Conservation (phyloP, 2,329 filamentous ascomycete species). For the Aspergillus sp. region DNA sequence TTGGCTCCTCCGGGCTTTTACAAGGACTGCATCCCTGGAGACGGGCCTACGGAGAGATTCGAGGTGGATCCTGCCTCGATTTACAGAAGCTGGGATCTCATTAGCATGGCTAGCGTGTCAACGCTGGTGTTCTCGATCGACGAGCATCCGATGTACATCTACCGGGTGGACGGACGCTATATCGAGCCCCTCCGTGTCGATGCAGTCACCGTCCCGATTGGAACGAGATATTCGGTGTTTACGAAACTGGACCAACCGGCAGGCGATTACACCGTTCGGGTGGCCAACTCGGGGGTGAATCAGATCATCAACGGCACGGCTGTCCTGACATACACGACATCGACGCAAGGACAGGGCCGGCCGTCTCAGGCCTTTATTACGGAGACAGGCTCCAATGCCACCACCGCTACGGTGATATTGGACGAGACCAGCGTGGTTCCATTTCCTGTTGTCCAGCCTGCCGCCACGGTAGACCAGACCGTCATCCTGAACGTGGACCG, state of each 20-base stretch:
- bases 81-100: conserved; percentile 40
- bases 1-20: conserved; percentile 20
- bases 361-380: conserved; percentile 47
- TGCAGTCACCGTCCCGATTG: conserved; percentile 32
- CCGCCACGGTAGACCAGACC: conserved; percentile 44
- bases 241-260: conserved; percentile 43
- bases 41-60: conserved; percentile 26
- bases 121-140: conserved; percentile 42
- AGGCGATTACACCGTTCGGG: conserved; percentile 55
- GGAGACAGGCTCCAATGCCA: conserved; percentile 46
- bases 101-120: conserved; percentile 32
- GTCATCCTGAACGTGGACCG: conserved; percentile 22
- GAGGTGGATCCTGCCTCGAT: conserved; percentile 29
- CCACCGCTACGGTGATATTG: conserved; percentile 44
- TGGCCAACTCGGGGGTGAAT: conserved; percentile 47
- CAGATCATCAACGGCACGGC: conserved; percentile 58
- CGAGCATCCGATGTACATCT: conserved; percentile 45
- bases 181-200: conserved; percentile 40
- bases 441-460: conserved; percentile 48
- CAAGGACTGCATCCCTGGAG: conserved; percentile 21
- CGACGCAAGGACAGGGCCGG: conserved; percentile 6
- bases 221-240: conserved; percentile 42
- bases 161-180: conserved; percentile 45
- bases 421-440: conserved; percentile 43
- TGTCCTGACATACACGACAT: conserved; percentile 43